These are phyloP conservation scores for Terana coerulea DNA, from an alignment of 768 basidiomycete genomes.

Conservation along the genomic window DNA sequence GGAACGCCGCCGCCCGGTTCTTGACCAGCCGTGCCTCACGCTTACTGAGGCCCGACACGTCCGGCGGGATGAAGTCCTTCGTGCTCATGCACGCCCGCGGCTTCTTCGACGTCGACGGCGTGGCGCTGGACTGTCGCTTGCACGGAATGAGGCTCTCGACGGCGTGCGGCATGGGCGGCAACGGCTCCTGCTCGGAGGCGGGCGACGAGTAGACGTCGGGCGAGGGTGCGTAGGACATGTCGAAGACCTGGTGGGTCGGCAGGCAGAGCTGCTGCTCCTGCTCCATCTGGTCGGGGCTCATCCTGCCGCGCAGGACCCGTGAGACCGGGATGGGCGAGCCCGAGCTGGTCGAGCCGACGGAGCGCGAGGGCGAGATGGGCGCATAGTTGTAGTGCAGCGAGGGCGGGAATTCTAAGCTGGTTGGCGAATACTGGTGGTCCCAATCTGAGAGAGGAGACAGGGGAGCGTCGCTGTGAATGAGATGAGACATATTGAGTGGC, in stretches of 20 bases:
- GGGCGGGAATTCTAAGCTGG: constrained; percentile 37
- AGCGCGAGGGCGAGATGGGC: constrained; percentile 37
- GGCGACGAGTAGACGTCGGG: constrained; percentile 20
- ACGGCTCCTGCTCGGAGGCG: constrained; percentile 30
- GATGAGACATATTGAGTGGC: constrained; percentile 46
- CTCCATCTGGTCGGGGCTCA: constrained; percentile 42
- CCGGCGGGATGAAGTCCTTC: constrained; percentile 86
- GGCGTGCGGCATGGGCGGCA: constrained; percentile 18
- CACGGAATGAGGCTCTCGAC: constrained; percentile 25
- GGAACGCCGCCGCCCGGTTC: constrained; percentile 90
- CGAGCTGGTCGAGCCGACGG: constrained; percentile 39
- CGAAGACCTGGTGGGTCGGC: constrained; percentile 72
- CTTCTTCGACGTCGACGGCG: constrained; percentile 36
- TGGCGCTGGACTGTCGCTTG: constrained; percentile 22
- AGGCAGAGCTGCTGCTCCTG: constrained; percentile 52
- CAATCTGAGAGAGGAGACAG: constrained; percentile 46
- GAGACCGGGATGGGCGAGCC: constrained; percentile 43
- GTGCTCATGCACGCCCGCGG: constrained; percentile 48
- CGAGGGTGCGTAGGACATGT: constrained; percentile 43
- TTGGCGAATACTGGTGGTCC: constrained; percentile 43
- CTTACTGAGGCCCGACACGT: constrained; percentile 84
- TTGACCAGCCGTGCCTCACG: constrained; percentile 90
- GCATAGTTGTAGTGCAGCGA: constrained; percentile 36
- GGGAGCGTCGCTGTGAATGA: constrained; percentile 55
- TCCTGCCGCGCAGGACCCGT: constrained; percentile 49